Base-by-base conservation (phyloP, 1,284 basidiomycete species). In the Sanguinoderma infundibulare region DNA sequence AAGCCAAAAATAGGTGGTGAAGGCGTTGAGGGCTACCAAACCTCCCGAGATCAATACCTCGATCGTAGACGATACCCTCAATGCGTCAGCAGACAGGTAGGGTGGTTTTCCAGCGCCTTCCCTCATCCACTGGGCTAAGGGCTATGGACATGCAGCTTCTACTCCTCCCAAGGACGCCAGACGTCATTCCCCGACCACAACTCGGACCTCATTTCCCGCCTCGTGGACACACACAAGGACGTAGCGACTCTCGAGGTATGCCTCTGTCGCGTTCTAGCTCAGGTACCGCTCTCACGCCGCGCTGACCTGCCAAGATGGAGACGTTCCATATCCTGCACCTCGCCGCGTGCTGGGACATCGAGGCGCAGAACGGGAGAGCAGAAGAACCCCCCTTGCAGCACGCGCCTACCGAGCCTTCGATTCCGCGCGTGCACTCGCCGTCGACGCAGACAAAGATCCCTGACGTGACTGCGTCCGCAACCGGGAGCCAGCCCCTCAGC, bases 161-260 rank as follows among this genome's bases (percentile, higher is more conserved):
- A 95, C 78, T 91, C 91, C 46, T 92, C 91, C 14, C 92, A 95
- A 77, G 92, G 92, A 40, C 81, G 92, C 59, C 86, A 86, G 65
- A 92, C 91, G 1, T 87, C 89, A 0, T 95, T 95, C 73, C 83
- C 85, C 35, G 93, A 95, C 74, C 80, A 85, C 69, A 95, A 95
- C 70, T 78, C 79, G 17, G 77, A 80, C 65, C 81, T 95, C 57
- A 86, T 94, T 55, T 80, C 85, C 40, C 75, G 81, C 40, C 72
- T 94, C 51, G 78, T 82, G 67, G 69, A 73, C 24, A 71, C 77
- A 15, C 77, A 86, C 44, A 75, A 77, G 49, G 81, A 85, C 58
- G 73, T 91, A 40, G 78, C 84, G 3, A 90, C 89, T 2, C 78
- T 93, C 55, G 91, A 93, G 82, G 91, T 89, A 66, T 63, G 73